Evolutionary conservation across 768 basidiomycete species (phyloP), one percentile per base, ranked within the genome.

Genomic region (Russula earlei): DNA sequence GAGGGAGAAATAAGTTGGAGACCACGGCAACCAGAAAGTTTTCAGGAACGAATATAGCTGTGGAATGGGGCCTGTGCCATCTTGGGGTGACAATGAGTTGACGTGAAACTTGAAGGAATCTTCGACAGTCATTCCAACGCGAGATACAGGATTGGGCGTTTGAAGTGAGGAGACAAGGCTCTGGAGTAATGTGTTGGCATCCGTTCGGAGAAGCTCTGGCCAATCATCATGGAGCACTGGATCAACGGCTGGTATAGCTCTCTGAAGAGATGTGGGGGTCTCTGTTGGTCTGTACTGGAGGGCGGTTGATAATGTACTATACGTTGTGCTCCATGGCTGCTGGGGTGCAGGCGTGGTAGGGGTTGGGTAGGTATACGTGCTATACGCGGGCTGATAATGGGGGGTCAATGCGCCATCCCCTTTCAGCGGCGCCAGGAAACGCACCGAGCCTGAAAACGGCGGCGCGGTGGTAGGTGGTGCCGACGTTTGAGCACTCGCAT

Each of bases 11-110:
- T 87, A 90, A 0, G 82, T 75, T 0, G 88, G 87, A 0, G 86
- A 87, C 0, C 81, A 82, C 0, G 87, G 87, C 14, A 91, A 74
- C 88, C 88, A 90, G 61, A 91, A 90, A 0, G 88, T 88, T 67
- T 86, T 87, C 40, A 90, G 73, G 57, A 86, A 78, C 7, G 83
- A 84, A 66, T 90, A 91, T 0, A 89, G 71, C 0, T 82, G 78
- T 0, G 87, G 87, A 34, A 85, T 83, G 14, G 78, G 67, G 14
- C 50, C 56, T 49, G 79, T 76, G n/a, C 65, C 64, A 34, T 73
- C 69, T 50, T 70, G 67, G 0, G 81, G 77, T 0, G 79, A 72
- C 1, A 88, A 72, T 0, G 86, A 85, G 49, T 73, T 76, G 17
- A 91, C 76, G 60, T 90, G 88, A 1, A 83, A 81, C 66, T 81